phyloP scores from a whole-genome alignment of 1,139 yeast species.

The Petasospora rhodanensis region DNA sequence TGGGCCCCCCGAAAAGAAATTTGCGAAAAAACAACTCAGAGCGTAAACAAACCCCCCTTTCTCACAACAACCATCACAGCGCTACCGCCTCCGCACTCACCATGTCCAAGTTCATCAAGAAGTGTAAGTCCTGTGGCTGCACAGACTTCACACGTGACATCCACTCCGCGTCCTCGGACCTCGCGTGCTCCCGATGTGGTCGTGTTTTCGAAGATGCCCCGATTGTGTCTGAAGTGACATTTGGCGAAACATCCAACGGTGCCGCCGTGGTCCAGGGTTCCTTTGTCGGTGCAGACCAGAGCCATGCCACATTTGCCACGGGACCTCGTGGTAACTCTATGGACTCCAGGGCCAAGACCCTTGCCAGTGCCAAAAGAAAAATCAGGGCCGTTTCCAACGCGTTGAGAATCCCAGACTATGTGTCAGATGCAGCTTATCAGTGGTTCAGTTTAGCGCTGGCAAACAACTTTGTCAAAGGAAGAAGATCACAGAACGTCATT shows the following conservation, averaged over 20 bases:
- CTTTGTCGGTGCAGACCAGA: constrained; percentile 84
- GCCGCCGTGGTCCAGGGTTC: constrained; percentile 96
- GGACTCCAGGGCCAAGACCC: constrained; percentile 85
- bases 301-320: constrained; percentile 65
- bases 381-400: constrained; percentile 78
- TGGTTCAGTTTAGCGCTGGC: constrained; percentile 87
- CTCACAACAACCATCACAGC: too few relatives aligned
- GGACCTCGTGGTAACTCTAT: constrained; percentile 53
- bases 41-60: too few relatives aligned
- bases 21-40: too few relatives aligned
- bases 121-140: constrained; percentile 43
- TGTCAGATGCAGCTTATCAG: constrained; percentile 80
- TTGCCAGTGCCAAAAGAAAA: constrained; percentile 74
- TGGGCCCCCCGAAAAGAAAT: too few relatives aligned
- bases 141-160: constrained; percentile 43
- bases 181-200: constrained; percentile 82
- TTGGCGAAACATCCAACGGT: constrained; percentile 88
- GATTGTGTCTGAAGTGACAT: constrained; percentile 91
- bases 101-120: constrained; percentile 7
- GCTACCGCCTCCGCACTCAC: too few relatives aligned
- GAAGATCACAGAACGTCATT: constrained; percentile 89
- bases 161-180: constrained; percentile 64
- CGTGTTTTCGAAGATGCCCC: constrained; percentile 87
- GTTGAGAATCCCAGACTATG: constrained; percentile 73
- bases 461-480: constrained; percentile 89